phyloP scores from a whole-genome alignment of 768 basidiomycete species.

The Agrocybe praecox region DNA sequence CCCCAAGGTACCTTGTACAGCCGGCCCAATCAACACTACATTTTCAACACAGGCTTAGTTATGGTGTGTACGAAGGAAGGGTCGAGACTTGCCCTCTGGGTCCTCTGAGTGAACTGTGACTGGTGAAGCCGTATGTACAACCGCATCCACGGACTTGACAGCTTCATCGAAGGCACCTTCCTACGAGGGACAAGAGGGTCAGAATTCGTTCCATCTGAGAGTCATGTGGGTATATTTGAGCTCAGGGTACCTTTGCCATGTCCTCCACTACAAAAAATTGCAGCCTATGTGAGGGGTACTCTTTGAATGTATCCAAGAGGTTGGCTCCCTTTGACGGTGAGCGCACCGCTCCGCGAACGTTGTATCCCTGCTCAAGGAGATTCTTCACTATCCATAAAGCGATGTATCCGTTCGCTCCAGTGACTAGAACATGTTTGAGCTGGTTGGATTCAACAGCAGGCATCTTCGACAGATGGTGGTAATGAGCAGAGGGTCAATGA shows the following conservation, averaged over 20 bases:
- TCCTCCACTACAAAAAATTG: not conserved
- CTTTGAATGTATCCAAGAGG: not conserved
- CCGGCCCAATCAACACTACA: constrained; percentile 54
- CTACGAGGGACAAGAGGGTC: too few relatives aligned
- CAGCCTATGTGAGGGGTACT: not conserved
- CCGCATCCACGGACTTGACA: constrained; percentile 73
- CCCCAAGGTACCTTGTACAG: constrained; percentile 69
- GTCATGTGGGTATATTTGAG: too few relatives aligned
- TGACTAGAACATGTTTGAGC: not conserved
- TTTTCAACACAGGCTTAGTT: not conserved
- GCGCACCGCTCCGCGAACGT: not conserved
- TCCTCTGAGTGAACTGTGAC: constrained; percentile 49
- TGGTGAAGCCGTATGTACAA: constrained; percentile 73
- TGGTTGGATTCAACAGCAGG: not conserved
- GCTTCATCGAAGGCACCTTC: constrained; percentile 77
- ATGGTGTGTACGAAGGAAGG: not conserved
- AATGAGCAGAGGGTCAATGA: too few relatives aligned
- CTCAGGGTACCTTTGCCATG: not conserved
- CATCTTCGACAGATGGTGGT: not conserved
- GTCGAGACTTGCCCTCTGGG: constrained; percentile 31
- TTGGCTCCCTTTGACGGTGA: not conserved
- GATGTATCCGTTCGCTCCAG: not conserved
- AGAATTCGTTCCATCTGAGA: not conserved
- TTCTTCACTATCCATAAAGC: not conserved
- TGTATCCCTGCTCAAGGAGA: not conserved